Evolutionary conservation across 179 eudicot species (phyloP).

Genomic region (Corrigiola litoralis): DNA sequence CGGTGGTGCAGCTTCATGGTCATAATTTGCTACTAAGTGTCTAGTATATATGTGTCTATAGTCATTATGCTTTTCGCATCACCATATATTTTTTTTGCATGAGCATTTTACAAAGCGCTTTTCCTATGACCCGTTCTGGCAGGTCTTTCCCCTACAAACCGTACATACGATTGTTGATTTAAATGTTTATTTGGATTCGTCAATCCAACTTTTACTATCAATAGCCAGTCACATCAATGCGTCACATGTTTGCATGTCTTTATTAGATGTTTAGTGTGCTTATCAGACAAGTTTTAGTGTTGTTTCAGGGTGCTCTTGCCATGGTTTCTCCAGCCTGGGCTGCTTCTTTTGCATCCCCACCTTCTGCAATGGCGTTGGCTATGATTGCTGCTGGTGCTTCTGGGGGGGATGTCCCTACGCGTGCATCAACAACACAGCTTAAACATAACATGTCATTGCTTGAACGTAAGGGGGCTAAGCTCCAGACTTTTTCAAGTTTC

Average conservation of each 20-base stretch:
- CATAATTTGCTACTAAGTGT: background rate
- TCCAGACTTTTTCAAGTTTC: constrained; percentile 93
- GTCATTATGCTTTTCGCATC: background rate
- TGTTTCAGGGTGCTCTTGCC: constrained; percentile 87
- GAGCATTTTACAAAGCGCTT: background rate
- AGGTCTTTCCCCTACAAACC: too few species aligned
- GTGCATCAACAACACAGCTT: constrained; percentile 57
- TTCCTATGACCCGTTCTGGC: too few species aligned
- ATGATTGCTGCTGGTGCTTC: constrained; percentile 99
- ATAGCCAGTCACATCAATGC: background rate
- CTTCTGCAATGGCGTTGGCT: constrained; percentile 97
- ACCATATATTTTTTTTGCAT: background rate
- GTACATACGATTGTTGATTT: too few species aligned
- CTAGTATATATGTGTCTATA: background rate
- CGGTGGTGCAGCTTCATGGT: background rate
- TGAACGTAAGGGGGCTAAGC: constrained; percentile 72
- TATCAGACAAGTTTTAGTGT: constrained; percentile 8
- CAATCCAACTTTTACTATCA: too few species aligned
- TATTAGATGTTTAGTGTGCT: background rate
- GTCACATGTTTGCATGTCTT: background rate
- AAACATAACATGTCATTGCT: constrained; percentile 78
- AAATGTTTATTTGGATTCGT: too few species aligned
- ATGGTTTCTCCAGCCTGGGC: constrained; percentile 98
- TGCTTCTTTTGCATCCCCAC: constrained; percentile 99
- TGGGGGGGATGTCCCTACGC: constrained; percentile 82